Evolutionary conservation across 176 grass and related monocot species (phyloP).

Genomic region (Aegilops sharonensis): DNA sequence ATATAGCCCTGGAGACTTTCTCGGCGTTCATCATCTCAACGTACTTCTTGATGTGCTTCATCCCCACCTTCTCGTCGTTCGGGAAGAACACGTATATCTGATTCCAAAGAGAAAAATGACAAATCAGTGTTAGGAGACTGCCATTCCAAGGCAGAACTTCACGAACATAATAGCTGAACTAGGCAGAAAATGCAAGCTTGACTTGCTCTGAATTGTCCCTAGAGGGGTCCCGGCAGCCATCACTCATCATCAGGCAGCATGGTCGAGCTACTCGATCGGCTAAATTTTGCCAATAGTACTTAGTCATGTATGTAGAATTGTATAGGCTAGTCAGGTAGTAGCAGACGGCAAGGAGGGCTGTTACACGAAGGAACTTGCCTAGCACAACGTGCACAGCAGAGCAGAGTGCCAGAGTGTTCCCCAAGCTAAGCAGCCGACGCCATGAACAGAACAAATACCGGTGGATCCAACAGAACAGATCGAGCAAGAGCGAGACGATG

Average conservation of each 20-base stretch:
- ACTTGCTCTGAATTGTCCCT: background rate
- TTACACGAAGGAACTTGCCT: background rate
- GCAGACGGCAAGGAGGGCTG: background rate
- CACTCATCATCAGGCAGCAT: too few relatives aligned
- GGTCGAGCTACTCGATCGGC: background rate
- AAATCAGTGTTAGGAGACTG: background rate
- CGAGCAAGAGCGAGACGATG: background rate
- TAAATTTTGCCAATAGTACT: background rate
- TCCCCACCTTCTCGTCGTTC: slow-evolving; percentile 90
- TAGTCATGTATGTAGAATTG: background rate
- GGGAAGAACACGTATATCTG: slow-evolving; percentile 99
- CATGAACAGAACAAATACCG: background rate
- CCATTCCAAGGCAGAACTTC: background rate
- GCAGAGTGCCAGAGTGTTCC: background rate
- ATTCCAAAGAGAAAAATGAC: background rate
- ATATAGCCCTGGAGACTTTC: slow-evolving; percentile 64
- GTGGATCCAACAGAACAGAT: background rate
- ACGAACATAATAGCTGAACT: background rate
- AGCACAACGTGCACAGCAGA: background rate
- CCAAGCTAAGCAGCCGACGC: background rate
- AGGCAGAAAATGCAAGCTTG: background rate
- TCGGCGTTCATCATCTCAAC: slow-evolving; percentile 89
- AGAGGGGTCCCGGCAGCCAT: too few relatives aligned
- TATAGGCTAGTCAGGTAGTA: background rate
- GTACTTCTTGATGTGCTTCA: slow-evolving; percentile 98